These are phyloP conservation scores for Exophiala dermatitidis DNA, from an alignment of 2,329 filamentous ascomycete genomes.

Conservation along the genomic window DNA sequence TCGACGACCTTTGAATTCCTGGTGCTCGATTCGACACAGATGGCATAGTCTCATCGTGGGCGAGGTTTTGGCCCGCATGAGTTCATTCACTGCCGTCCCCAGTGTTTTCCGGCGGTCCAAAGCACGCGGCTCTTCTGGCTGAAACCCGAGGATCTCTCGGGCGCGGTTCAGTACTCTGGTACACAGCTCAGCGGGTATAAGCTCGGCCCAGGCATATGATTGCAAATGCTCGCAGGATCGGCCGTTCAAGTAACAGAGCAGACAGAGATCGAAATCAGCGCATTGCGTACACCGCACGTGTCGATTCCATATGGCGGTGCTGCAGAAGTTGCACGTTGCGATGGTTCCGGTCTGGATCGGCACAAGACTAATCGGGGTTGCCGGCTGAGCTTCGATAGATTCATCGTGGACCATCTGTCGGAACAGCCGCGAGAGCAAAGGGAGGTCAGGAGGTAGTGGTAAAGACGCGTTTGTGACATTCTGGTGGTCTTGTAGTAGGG, in stretches of 20 bases:
- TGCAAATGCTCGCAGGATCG: slow-evolving; percentile 33
- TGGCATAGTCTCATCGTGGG: slow-evolving; percentile 30
- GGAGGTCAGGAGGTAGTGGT: slow-evolving; percentile 28
- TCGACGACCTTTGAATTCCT: slow-evolving; percentile 32
- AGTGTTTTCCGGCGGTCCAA: slow-evolving; percentile 26
- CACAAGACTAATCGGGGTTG: slow-evolving; percentile 28
- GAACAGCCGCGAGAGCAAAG: slow-evolving; percentile 30
- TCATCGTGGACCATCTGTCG: slow-evolving; percentile 32
- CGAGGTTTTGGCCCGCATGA: slow-evolving; percentile 29
- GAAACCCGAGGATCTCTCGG: slow-evolving; percentile 27
- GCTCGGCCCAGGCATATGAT: slow-evolving; percentile 33
- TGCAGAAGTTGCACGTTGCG: slow-evolving; percentile 34
- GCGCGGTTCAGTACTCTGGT: slow-evolving; percentile 27
- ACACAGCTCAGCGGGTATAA: slow-evolving; percentile 30
- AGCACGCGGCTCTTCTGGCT: slow-evolving; percentile 25
- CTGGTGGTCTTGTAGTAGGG: slow-evolving; percentile 27
- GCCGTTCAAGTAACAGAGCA: slow-evolving; percentile 33
- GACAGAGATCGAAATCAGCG: slow-evolving; percentile 34
- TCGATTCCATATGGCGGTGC: slow-evolving; percentile 35
- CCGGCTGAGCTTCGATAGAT: slow-evolving; percentile 25
- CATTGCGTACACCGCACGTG: slow-evolving; percentile 35
- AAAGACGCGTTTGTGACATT: slow-evolving; percentile 9
- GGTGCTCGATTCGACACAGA: slow-evolving; percentile 33
- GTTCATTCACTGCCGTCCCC: slow-evolving; percentile 31
- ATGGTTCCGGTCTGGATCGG: slow-evolving; percentile 31